Base-by-base conservation (phyloP, 192 early-diverging fungal species). In the Phycomyces blakesleeanus region DNA sequence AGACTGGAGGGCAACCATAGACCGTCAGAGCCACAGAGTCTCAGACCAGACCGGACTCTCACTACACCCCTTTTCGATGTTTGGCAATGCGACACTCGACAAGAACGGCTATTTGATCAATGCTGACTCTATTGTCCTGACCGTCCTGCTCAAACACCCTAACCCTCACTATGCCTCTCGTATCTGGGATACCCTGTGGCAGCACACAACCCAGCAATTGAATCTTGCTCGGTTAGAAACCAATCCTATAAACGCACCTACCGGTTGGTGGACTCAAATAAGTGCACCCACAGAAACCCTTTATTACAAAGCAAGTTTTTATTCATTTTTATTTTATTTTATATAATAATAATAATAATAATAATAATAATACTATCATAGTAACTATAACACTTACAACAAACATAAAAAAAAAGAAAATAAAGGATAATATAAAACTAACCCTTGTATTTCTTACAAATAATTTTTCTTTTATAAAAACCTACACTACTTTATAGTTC, bases 61-160 rank as follows among this genome's bases (percentile, higher is more conserved):
- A 21, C 0, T 69, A 47, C 59, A 74, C 20, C 67, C 72, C 0
- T 41, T 49, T n/a, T 40, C 72, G 3, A 29, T 65, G 21, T 69
- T 64, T 52, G 63, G 67, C 14, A 68, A 68, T 39, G 44, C 57
- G 7, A 47, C 67, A 3, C 21, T 64, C 38, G 60, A 74, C 49
- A 27, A 5, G 2, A 22, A 55, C 15, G 67, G 61, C 3, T 26
- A 57, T 16, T 29, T 76, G 25, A 47, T 71, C 6, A 25, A 60
- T 5, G 83, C 85, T 3, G 71, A 78, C 22, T 80, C 79, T 3
- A 62, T 88, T 15, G 44, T 88, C 11, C 40, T 88, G 22, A 87
- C 83, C 14, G 83, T 74, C 59, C 72, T 85, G 18, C 64, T 88
- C 18, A 67, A 78, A 27, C 38, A 44, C 15, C 0, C 47, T 15